Conservation (phyloP, 306 rosid species). For the Alnus rubra region DNA sequence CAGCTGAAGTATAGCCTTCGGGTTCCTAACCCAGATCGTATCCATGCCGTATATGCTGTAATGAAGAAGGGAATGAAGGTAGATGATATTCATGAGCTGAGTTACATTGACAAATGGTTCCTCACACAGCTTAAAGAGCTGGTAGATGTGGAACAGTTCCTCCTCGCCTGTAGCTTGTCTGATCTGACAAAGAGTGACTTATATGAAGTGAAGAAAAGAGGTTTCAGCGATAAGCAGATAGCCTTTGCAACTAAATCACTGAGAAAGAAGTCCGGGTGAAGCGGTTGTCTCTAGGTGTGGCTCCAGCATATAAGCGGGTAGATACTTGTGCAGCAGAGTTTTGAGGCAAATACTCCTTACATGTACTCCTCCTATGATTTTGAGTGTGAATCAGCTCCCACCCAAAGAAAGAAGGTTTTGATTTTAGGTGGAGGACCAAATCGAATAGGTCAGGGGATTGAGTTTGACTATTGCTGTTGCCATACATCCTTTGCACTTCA, state of each 20-base stretch:
- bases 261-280: conserved; percentile 72
- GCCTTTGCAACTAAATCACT: conserved; percentile 83
- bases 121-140: conserved; percentile 84
- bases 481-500: conserved; percentile 92
- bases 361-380: conserved; percentile 98
- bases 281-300: conserved; percentile 68
- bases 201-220: conserved; percentile 87
- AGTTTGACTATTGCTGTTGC: conserved; percentile 98
- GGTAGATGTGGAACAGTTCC: conserved; percentile 81
- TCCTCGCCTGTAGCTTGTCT: conserved; percentile 51
- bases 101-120: conserved; percentile 90
- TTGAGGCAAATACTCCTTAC: conserved; percentile 97
- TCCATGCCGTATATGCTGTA: conserved; percentile 89
- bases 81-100: conserved; percentile 78
- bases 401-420: conserved; percentile 74
- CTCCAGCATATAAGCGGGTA: conserved; percentile 85
- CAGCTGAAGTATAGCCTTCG: conserved; percentile 84
- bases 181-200: conserved; percentile 74
- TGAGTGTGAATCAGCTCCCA: conserved; percentile 96
- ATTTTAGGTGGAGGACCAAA: conserved; percentile 99
- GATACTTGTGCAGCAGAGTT: conserved; percentile 99
- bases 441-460: conserved; percentile 99
- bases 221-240: conserved; percentile 93
- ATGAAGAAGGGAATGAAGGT: conserved; percentile 92
- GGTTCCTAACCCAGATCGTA: conserved; percentile 92